Evolutionary conservation across 176 grass and related monocot genomes (phyloP).

Genomic region (Ananas comosus): DNA sequence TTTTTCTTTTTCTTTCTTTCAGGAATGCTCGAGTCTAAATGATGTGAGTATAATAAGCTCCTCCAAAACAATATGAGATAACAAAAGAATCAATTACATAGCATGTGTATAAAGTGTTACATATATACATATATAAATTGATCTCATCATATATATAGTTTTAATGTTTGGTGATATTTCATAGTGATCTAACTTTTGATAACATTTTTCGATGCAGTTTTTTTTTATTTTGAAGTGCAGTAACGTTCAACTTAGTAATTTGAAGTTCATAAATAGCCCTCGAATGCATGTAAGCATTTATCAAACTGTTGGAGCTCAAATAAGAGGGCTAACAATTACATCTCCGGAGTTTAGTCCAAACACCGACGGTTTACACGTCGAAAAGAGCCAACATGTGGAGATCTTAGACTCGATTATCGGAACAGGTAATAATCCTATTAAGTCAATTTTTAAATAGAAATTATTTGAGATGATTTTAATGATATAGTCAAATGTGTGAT

Average conservation of each 20-base stretch:
- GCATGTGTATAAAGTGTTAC: too few species aligned
- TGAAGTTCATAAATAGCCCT: slow-evolving; percentile 8
- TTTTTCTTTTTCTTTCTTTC: too few species aligned
- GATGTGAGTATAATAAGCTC: too few species aligned
- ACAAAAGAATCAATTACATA: too few species aligned
- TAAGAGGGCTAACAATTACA: neutral
- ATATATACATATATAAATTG: too few species aligned
- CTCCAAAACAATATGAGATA: too few species aligned
- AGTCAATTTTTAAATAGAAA: neutral
- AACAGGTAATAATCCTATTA: neutral
- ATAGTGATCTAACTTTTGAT: too few species aligned
- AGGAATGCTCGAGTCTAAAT: too few species aligned
- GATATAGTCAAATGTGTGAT: neutral
- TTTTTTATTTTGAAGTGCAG: neutral
- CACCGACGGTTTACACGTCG: slow-evolving; percentile 14
- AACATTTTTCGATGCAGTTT: neutral
- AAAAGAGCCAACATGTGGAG: neutral
- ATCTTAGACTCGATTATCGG: slow-evolving; percentile 1
- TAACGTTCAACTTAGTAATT: neutral
- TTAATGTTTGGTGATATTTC: too few species aligned
- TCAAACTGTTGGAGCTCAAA: neutral
- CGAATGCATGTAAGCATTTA: neutral
- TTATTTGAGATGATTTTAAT: neutral
- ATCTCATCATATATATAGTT: too few species aligned
- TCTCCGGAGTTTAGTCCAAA: slow-evolving; percentile 7